A percentile compares a stretch with the other conserved stretches of the same genome.
Evolutionary conservation across 2,329 filamentous ascomycete species (phyloP).

Genomic region (Aspergillus ochraceoroseus): DNA sequence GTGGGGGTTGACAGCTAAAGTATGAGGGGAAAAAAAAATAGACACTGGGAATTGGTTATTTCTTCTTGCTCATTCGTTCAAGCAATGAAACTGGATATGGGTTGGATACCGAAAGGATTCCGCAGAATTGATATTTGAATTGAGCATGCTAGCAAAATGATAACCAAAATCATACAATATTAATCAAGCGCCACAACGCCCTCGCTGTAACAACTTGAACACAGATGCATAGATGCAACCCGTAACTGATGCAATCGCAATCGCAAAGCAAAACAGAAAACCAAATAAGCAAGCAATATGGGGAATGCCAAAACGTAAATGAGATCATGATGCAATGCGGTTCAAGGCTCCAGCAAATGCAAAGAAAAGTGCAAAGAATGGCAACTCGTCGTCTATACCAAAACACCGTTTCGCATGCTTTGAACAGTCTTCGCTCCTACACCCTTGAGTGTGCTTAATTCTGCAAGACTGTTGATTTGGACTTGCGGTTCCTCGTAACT

Average conservation of each 20-base stretch:
- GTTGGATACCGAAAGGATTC: not conserved
- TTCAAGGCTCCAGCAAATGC: slow-evolving; percentile 10
- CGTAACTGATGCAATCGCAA: slow-evolving; percentile 2
- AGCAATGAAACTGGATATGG: no score
- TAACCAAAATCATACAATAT: not conserved
- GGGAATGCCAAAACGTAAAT: slow-evolving; percentile 6
- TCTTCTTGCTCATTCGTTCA: no score
- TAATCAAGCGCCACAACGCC: slow-evolving; percentile 11
- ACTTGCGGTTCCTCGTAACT: slow-evolving; percentile 24
- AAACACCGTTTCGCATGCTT: slow-evolving; percentile 45
- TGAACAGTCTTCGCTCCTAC: slow-evolving; percentile 46
- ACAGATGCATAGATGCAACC: slow-evolving; percentile 5
- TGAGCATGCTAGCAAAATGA: not conserved
- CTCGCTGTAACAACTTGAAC: slow-evolving; percentile 7
- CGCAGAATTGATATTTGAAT: not conserved
- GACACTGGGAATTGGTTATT: not conserved
- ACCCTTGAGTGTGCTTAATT: slow-evolving; percentile 43
- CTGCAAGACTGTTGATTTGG: slow-evolving; percentile 37
- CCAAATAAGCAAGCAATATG: not conserved
- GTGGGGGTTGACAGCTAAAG: slow-evolving; percentile 21
- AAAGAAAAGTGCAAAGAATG: no score
- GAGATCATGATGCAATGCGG: not conserved
- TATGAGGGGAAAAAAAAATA: slow-evolving; percentile 4
- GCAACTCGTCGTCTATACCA: slow-evolving; percentile 26
- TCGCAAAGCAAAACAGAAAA: slow-evolving; percentile 1